A percentile compares a stretch with the other conserved stretches of the same genome.
Conservation (phyloP, 345 rosid genomes). For the Punica granatum region DNA sequence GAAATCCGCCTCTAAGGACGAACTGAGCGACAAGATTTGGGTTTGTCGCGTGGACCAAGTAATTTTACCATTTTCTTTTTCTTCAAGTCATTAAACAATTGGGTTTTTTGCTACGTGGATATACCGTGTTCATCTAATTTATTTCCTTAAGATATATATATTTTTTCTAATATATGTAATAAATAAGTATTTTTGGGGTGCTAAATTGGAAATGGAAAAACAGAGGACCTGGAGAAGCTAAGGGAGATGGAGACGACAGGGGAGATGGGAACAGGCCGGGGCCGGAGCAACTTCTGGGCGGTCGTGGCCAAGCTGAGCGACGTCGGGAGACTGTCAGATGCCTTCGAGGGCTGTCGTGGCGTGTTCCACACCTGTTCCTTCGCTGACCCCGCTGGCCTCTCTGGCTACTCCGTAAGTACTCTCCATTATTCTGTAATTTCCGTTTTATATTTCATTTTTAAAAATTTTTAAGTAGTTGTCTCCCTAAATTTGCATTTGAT, state of each 20-base stretch:
- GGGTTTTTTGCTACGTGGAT: too few relatives aligned
- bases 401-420: constrained; percentile 76
- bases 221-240: constrained; percentile 53
- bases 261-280: constrained; percentile 22
- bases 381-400: constrained; percentile 74
- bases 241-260: constrained; percentile 41
- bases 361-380: constrained; percentile 80
- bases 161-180: too few relatives aligned
- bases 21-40: too few relatives aligned
- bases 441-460: too few relatives aligned
- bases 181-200: not conserved
- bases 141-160: too few relatives aligned
- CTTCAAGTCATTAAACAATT: too few relatives aligned
- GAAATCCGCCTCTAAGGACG: too few relatives aligned
- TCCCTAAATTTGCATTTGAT: too few relatives aligned
- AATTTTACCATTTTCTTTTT: too few relatives aligned
- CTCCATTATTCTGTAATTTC: not conserved
- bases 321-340: constrained; percentile 36
- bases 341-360: constrained; percentile 75
- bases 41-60: too few relatives aligned
- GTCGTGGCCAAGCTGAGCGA: constrained; percentile 50
- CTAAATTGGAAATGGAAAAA: not conserved
- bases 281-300: constrained; percentile 21
- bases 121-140: too few relatives aligned
- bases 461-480: too few relatives aligned